phyloP scores from a whole-genome alignment of 2,329 filamentous ascomycete species.

The Aspergillus neotritici region DNA sequence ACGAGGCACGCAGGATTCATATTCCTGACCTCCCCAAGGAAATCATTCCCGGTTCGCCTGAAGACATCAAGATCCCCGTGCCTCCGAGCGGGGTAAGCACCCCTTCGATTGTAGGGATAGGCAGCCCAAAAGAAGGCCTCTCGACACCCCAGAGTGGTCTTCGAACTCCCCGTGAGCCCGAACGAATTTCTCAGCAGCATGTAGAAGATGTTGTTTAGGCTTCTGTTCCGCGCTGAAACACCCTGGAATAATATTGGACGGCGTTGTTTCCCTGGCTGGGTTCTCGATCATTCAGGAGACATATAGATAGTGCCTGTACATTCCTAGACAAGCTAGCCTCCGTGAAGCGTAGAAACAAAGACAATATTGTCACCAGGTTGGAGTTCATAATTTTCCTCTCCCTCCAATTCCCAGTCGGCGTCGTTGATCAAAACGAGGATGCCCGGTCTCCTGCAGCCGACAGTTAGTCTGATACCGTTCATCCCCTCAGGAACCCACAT shows the following conservation, averaged over 20 bases:
- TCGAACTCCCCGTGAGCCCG: slow-evolving; percentile 39
- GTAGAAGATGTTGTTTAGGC: slow-evolving; percentile 41
- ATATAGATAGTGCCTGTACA: neutral
- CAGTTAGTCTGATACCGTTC: slow-evolving; percentile 13
- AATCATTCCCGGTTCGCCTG: slow-evolving; percentile 70
- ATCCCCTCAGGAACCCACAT: slow-evolving; percentile 35
- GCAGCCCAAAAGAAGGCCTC: slow-evolving; percentile 35
- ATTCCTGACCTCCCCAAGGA: slow-evolving; percentile 64
- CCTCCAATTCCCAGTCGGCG: slow-evolving; percentile 96
- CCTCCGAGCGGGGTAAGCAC: slow-evolving; percentile 51
- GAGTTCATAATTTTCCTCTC: slow-evolving; percentile 83
- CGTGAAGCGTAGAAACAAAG: slow-evolving; percentile 94
- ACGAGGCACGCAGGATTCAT: slow-evolving; percentile 83
- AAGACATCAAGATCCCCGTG: slow-evolving; percentile 74
- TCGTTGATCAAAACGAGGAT: slow-evolving; percentile 97
- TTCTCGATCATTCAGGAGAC: neutral
- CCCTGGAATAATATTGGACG: slow-evolving; percentile 2
- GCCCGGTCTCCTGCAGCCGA: slow-evolving; percentile 69
- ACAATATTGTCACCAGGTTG: slow-evolving; percentile 79
- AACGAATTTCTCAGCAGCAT: slow-evolving; percentile 41
- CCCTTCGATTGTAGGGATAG: slow-evolving; percentile 39
- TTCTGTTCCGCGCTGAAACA: slow-evolving; percentile 3
- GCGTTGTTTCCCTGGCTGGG: neutral
- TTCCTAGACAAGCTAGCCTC: slow-evolving; percentile 54
- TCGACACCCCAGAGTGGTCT: slow-evolving; percentile 40